Base-by-base conservation (phyloP, 768 basidiomycete species). In the Lentinula aciculospora region DNA sequence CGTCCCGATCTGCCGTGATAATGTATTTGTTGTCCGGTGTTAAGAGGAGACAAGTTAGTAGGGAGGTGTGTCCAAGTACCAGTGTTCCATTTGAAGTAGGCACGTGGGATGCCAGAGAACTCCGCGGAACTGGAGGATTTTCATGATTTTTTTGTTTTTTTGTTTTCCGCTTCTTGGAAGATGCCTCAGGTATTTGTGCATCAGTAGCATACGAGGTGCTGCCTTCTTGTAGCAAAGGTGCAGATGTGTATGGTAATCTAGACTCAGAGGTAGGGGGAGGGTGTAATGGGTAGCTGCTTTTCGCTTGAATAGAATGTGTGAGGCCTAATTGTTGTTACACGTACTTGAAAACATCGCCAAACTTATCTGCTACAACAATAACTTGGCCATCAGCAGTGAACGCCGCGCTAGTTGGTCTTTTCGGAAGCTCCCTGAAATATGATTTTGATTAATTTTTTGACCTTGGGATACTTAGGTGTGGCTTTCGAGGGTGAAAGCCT, bases 1-100 rank as follows among this genome's bases (percentile, higher is more conserved):
- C 96, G 66, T 99, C 96, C 46, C 96, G 75, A 67, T 98, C 96
- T 0, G 92, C 88, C 0, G 94, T 93, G 61, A 98, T 80, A 65
- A 99, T 86, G 66, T 79, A 86, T 53, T 77, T 79, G 63, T 86
- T 84, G 65, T 91, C 85, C 0, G 70, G 67, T 0, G 85, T 81
- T 56, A 96, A 80, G 44, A 87, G 65, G 68, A 89, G 86, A 0
- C 79, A 71, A 10, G 88, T 96, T 58, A 98, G 71, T 42, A 92
- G 82, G 13, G 94, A 97, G 1, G 89, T 84, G 66, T 99, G 97
- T 8, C 97, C 96, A 0, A 96, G 75, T 37, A 94, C 70, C 53
- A 92, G 84, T 8, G 78, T 73, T 37, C 89, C 89, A 25, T 79
- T 75, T 0, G 88, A 86, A 0, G 81, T 81, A 61, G 88, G 88